Evolutionary conservation across 2,329 filamentous ascomycete species (phyloP), one percentile per base, ranked within the genome.

Genomic region (Calonectria crousiana): DNA sequence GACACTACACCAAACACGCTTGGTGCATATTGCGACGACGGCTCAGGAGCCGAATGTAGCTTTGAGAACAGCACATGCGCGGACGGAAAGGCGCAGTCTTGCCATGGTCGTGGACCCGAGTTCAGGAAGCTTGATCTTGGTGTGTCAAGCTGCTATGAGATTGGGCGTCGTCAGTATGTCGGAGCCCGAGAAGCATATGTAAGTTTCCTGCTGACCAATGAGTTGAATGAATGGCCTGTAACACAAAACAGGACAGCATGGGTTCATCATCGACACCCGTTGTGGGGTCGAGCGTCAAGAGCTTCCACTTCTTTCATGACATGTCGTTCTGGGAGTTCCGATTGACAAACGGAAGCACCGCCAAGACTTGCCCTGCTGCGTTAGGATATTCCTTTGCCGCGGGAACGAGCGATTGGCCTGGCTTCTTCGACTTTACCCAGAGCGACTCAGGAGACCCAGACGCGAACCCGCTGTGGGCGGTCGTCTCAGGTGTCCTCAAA

Each of bases 341-440:
- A 4, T 91, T 96, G 1, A 90, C 93, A 0, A 95, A 98, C 78
- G 94, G 94, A 58, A 92, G 91, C 4, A 85, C 85, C 36, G 94
- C 92, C 9, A 88, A 86, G 65, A 98, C 96, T 0, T 98, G 96
- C 79, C 93, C 95, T 4, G 96, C 96, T 0, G 95, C 95, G 0
- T 87, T 98, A 74, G 96, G 96, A 8, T 98, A 97, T 82, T 96
- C 94, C 0, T 98, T 98, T 82, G 96, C 96, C 0, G 96, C 95
- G 1, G 96, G 96, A 14, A 98, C 96, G 0, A 95, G 95, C 0
- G 96, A 98, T 83, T 95, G 96, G 8, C 96, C 96, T 0, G 96
- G 96, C 0, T 92, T 92, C 0, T 98, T 98, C 80, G 96, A 98
- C 84, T 98, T 98, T 83, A 97, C 95, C 1, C 96, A 98, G 82